Evolutionary conservation across 495 filamentous ascomycete genomes (phyloP).

Genomic region (Clavariopsis aquatica): DNA sequence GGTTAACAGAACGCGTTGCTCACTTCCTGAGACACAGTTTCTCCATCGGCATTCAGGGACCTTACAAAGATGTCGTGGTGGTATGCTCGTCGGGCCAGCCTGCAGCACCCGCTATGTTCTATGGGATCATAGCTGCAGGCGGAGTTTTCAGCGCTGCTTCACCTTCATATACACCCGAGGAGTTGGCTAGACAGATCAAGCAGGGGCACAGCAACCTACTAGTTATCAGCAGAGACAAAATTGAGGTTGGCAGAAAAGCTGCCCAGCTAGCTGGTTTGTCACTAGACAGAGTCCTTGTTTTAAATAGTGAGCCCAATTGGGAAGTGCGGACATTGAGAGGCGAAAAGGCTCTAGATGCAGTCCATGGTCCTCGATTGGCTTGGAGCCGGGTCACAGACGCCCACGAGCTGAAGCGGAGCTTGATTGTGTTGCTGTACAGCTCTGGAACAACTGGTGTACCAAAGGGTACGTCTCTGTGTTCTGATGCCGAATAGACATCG

Average conservation of each 20-base stretch:
- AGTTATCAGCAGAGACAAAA: constrained; percentile 33
- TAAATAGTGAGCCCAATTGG: constrained; percentile 29
- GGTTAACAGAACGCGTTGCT: constrained; percentile 49
- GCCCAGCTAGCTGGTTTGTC: constrained; percentile 29
- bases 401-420: constrained; percentile 42
- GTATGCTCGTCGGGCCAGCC: constrained; percentile 54
- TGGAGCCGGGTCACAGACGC: constrained; percentile 53
- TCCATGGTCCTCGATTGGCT: constrained; percentile 37
- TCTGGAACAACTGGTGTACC: constrained; percentile 49
- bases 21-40: constrained; percentile 52
- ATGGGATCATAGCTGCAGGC: constrained; percentile 53
- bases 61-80: constrained; percentile 54
- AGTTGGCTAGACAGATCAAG: constrained; percentile 49
- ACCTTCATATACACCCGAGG: constrained; percentile 47
- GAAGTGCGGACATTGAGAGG: constrained; percentile 25
- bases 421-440: constrained; percentile 44
- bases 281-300: constrained; percentile 29
- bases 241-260: constrained; percentile 33
- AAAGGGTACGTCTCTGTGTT: constrained; percentile 37
- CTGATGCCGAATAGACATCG: neutral
- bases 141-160: constrained; percentile 54
- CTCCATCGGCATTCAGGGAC: constrained; percentile 51
- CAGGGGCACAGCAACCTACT: constrained; percentile 40
- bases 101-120: constrained; percentile 52
- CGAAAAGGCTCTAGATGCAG: constrained; percentile 26